These are phyloP conservation scores for Myxozyma neotropica DNA, from an alignment of 805 yeast genomes.

Conservation along the genomic window DNA sequence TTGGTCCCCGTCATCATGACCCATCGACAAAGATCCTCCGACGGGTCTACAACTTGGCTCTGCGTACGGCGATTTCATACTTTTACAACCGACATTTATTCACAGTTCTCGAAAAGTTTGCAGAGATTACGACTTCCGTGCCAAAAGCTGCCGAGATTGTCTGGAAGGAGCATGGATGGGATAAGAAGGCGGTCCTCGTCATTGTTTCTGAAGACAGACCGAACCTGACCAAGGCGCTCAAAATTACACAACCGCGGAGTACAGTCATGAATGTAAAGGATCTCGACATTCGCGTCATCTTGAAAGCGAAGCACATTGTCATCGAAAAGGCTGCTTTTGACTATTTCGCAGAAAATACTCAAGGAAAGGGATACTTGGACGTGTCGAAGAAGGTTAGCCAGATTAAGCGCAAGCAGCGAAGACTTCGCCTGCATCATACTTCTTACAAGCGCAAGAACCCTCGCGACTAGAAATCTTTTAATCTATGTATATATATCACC, in stretches of 20 bases:
- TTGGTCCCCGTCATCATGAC: slow-evolving; percentile 87
- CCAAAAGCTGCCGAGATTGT: slow-evolving; percentile 16
- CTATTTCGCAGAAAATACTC: slow-evolving; percentile 20
- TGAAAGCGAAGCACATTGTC: slow-evolving; percentile 28
- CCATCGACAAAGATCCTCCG: slow-evolving; percentile 78
- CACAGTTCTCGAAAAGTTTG: slow-evolving; percentile 62
- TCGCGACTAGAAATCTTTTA: background rate
- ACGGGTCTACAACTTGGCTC: slow-evolving; percentile 73
- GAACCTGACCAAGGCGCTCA: slow-evolving; percentile 6
- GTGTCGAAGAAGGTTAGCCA: slow-evolving; percentile 13
- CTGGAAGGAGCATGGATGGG: slow-evolving; percentile 18
- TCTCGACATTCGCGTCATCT: slow-evolving; percentile 25
- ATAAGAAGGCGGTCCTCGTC: slow-evolving; percentile 6
- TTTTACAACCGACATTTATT: slow-evolving; percentile 76
- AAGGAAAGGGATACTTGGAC: slow-evolving; percentile 24
- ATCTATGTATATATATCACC: slow-evolving; percentile 1
- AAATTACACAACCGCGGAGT: background rate
- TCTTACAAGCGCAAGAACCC: background rate
- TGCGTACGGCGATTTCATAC: slow-evolving; percentile 78
- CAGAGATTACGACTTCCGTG: slow-evolving; percentile 38
- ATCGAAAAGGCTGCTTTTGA: slow-evolving; percentile 32
- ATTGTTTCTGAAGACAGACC: slow-evolving; percentile 12
- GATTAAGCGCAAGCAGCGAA: slow-evolving; percentile 15
- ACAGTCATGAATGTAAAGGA: slow-evolving; percentile 20
- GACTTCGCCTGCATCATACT: slow-evolving; percentile 7